Conservation (phyloP, 192 early-diverging fungal species). For the Entophlyctis luteolus region DNA sequence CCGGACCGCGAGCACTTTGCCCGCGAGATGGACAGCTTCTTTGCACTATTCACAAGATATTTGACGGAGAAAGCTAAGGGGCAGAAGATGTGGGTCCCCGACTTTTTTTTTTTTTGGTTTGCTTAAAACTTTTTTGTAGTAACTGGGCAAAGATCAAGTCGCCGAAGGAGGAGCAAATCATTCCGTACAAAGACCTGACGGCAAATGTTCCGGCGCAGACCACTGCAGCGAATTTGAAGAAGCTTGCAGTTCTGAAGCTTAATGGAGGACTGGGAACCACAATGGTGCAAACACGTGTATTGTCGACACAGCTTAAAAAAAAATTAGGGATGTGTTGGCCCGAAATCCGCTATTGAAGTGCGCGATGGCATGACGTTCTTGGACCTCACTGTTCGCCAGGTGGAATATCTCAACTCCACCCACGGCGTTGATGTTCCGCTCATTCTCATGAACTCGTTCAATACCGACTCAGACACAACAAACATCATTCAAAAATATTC, state of each 20-base stretch:
- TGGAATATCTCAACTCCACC: constrained; percentile 91
- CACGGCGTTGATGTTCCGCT: constrained; percentile 90
- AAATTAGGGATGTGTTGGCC: not conserved
- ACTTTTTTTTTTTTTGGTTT: not conserved
- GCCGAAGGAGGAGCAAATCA: constrained; percentile 77
- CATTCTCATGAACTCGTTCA: constrained; percentile 99
- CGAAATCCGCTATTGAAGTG: constrained; percentile 85
- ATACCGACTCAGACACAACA: constrained; percentile 95
- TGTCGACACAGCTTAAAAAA: too few species aligned
- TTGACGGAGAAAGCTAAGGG: constrained; percentile 74
- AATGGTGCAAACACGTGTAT: too few species aligned
- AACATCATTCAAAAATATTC: constrained; percentile 98
- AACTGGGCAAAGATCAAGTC: constrained; percentile 95
- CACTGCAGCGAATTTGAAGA: constrained; percentile 63
- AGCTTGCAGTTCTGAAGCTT: constrained; percentile 95
- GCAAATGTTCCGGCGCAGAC: constrained; percentile 32
- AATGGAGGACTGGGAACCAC: constrained; percentile 99
- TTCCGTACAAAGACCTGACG: constrained; percentile 72
- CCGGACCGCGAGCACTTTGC: constrained; percentile 49
- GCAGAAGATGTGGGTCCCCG: constrained; percentile 72
- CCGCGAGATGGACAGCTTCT: constrained; percentile 49
- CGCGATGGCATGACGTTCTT: constrained; percentile 97
- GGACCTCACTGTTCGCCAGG: constrained; percentile 96
- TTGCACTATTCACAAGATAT: constrained; percentile 64
- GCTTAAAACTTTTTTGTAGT: constrained; percentile 48